A percentile compares a stretch with the other conserved stretches of the same genome.
Evolutionary conservation across 805 yeast species (phyloP).

Genomic region (Schwanniomyces yamadae): DNA sequence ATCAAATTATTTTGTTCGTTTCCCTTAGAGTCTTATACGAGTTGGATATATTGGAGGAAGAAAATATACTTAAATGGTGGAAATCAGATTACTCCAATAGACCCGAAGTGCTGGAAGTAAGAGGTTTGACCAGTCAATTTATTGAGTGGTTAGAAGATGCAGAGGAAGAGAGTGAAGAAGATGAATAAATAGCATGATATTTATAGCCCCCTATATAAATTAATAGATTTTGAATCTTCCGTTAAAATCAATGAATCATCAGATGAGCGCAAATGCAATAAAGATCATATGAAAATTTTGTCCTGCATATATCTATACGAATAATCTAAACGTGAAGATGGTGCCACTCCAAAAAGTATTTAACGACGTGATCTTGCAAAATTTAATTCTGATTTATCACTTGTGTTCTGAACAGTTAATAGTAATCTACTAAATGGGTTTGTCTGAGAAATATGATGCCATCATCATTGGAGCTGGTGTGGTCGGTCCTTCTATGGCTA

Average conservation of each 20-base stretch:
- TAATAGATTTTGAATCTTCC: not conserved
- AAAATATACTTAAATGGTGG: slow-evolving; percentile 84
- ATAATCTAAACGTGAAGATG: not conserved
- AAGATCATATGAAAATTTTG: too few relatives aligned
- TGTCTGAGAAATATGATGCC: slow-evolving; percentile 61
- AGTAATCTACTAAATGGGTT: too few relatives aligned
- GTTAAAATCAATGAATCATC: not conserved
- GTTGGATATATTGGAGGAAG: slow-evolving; percentile 79
- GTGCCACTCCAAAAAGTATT: too few relatives aligned
- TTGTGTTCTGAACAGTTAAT: too few relatives aligned
- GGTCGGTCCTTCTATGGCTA: slow-evolving; percentile 90
- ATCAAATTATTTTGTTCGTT: slow-evolving; percentile 50
- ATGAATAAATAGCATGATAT: slow-evolving; percentile 3
- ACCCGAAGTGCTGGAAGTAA: slow-evolving; percentile 47
- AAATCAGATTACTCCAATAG: slow-evolving; percentile 35
- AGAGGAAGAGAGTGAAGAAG: slow-evolving; percentile 50
- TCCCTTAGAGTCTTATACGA: slow-evolving; percentile 68
- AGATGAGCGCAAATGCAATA: slow-evolving; percentile 1
- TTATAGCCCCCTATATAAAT: not conserved
- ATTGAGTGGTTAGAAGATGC: slow-evolving; percentile 87
- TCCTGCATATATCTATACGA: slow-evolving; percentile 2
- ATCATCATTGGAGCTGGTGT: slow-evolving; percentile 99
- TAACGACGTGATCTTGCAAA: too few relatives aligned
- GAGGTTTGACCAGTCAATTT: slow-evolving; percentile 66
- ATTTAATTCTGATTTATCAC: too few relatives aligned